Evolutionary conservation across 2,329 filamentous ascomycete genomes (phyloP).

Genomic region (Fusarium albidum): DNA sequence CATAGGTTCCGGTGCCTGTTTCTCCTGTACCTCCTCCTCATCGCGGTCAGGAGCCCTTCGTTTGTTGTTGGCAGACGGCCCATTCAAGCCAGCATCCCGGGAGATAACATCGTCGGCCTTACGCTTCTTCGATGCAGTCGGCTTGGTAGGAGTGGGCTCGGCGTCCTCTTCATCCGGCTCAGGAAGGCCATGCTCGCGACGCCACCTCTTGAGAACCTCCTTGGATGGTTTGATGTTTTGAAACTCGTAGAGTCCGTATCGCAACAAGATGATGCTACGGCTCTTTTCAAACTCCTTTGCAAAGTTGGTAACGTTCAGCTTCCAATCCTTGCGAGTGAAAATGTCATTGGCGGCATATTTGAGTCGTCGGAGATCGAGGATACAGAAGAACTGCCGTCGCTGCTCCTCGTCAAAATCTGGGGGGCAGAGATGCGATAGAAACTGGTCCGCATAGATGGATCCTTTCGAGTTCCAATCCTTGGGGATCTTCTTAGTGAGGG

Average conservation of each 20-base stretch:
- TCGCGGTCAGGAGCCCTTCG: conserved; percentile 55
- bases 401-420: conserved; percentile 66
- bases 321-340: conserved; percentile 68
- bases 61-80: conserved; percentile 53
- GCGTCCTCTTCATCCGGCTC: conserved; percentile 56
- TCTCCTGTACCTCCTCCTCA: conserved; percentile 50
- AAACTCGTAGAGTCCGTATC: conserved; percentile 70
- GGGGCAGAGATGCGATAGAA: conserved; percentile 64
- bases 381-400: conserved; percentile 69
- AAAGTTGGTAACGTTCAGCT: conserved; percentile 68
- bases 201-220: conserved; percentile 66
- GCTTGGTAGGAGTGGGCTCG: conserved; percentile 44
- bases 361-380: conserved; percentile 67
- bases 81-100: conserved; percentile 46
- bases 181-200: conserved; percentile 62
- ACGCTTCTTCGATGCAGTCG: conserved; percentile 58
- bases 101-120: conserved; percentile 63
- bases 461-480: conserved; percentile 59
- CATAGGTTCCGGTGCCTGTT: conserved; percentile 38
- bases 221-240: conserved; percentile 68
- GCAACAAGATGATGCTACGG: conserved; percentile 66
- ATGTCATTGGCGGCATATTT: conserved; percentile 70
- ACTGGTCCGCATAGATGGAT: conserved; percentile 69
- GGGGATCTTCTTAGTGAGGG: conserved; percentile 61
- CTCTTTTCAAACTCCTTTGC: conserved; percentile 72